Evolutionary conservation across 2,329 filamentous ascomycete species (phyloP).

Genomic region (Chalaropsis thielavioides): DNA sequence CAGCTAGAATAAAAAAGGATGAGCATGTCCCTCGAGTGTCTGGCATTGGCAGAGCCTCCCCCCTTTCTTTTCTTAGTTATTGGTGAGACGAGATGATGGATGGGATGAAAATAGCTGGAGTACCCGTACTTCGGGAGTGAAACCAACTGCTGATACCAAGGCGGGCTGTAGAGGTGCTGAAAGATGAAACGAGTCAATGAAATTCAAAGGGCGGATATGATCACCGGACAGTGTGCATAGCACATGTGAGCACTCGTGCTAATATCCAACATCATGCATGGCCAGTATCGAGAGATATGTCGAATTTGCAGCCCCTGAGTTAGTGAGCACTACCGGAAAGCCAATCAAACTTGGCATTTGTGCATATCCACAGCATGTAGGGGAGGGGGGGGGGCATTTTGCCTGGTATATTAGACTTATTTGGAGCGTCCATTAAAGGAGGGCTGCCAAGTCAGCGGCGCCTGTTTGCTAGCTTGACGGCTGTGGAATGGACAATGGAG

Average conservation of each 20-base stretch:
- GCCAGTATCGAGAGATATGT: neutral
- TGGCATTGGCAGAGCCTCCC: too few relatives aligned
- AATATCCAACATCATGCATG: neutral
- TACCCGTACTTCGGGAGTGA: neutral
- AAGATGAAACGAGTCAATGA: neutral
- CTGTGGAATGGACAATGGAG: neutral
- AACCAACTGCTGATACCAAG: neutral
- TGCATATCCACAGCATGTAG: neutral
- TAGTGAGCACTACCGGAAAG: neutral
- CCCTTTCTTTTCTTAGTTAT: slow-evolving; percentile 1
- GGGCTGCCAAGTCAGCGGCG: too few relatives aligned
- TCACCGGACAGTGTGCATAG: neutral
- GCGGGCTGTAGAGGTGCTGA: neutral
- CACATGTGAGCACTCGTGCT: neutral
- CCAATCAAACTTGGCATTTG: neutral
- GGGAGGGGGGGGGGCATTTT: neutral
- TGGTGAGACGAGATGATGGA: slow-evolving; percentile 4
- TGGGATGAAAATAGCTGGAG: neutral
- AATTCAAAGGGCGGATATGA: neutral
- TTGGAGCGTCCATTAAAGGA: neutral
- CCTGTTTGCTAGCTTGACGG: neutral
- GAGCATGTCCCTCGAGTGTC: too few relatives aligned
- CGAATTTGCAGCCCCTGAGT: neutral
- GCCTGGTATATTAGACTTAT: neutral
- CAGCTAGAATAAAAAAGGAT: too few relatives aligned